Percentiles rank a stretch among this genome's conserved stretches.
Conservation (phyloP, 169 alveolate genomes). For the Cryptosporidium baileyi region DNA sequence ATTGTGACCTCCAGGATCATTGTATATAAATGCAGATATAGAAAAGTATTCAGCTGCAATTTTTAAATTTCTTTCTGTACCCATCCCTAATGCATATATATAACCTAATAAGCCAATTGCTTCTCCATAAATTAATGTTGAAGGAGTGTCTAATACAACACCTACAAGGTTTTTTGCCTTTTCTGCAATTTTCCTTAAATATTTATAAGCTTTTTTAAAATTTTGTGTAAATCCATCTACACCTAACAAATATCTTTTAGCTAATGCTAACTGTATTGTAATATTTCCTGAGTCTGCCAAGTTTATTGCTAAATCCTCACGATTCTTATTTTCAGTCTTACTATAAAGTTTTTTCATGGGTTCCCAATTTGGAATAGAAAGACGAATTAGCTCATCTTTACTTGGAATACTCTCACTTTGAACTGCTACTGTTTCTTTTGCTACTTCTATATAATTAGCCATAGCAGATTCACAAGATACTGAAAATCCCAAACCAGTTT, state of each 20-base stretch:
- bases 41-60: slow-evolving; percentile 51
- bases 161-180: slow-evolving; percentile 24
- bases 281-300: slow-evolving; percentile 59
- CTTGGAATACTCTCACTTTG: slow-evolving; percentile 1
- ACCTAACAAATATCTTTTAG: slow-evolving; percentile 50
- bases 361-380: slow-evolving; percentile 66
- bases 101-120: slow-evolving; percentile 61
- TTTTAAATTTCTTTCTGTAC: slow-evolving; percentile 15
- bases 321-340: not conserved
- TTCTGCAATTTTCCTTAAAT: slow-evolving; percentile 39
- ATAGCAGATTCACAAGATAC: slow-evolving; percentile 40
- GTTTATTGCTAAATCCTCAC: slow-evolving; percentile 46
- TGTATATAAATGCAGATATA: slow-evolving; percentile 42
- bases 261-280: slow-evolving; percentile 44
- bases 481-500: slow-evolving; percentile 38
- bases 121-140: slow-evolving; percentile 44
- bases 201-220: slow-evolving; percentile 15
- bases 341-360: slow-evolving; percentile 29
- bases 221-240: slow-evolving; percentile 51
- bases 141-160: slow-evolving; percentile 21
- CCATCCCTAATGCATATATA: slow-evolving; percentile 58
- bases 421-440: not conserved
- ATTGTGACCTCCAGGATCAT: slow-evolving; percentile 68
- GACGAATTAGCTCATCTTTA: slow-evolving; percentile 15
- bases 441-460: slow-evolving; percentile 38